Evolutionary conservation across 805 yeast genomes (phyloP), one percentile per base, ranked within the genome.

Genomic region (Saturnispora serradocipensis): DNA sequence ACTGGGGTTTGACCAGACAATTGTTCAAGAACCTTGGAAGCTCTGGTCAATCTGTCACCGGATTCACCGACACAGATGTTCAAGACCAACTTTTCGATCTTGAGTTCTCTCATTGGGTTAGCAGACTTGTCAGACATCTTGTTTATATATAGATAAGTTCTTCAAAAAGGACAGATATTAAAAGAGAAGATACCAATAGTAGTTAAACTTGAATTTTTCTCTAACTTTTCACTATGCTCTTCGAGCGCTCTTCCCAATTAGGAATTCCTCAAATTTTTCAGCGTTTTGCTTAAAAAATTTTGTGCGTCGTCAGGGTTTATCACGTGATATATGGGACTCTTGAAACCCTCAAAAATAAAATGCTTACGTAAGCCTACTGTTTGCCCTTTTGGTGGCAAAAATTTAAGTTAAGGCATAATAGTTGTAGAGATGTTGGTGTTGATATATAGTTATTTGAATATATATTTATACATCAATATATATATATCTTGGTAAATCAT

Each of bases 51-150:
- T 86, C 98, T 87, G 79, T 93, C 99, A 84, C 99, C 99, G 77
- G 97, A 90, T 81, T 93, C 99, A 82, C 99, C 99, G 77, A 93
- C 99, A 78, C 96, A 90, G 80, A 93, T 93, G 93, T 93, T 93
- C 78, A 93, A 87, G 78, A 93, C 97, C 78, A 93, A 86, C 81
- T 93, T 93, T 81, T 93, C 98, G 81, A 93, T 91, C 82, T 86
- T 90, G 78, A 93, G 82, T 70, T 93, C 98, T 80, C 96, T 93
- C 98, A 93, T 91, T 78, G 87, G 82, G 81, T 93, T 93, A 76
- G 83, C 88, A 70, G 87, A 66, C 72, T 77, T 75, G 63, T 75
- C 71, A 67, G 80, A 74, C 78, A 62, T 55, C 43, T 52, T 55
- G 27, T 20, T 30, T 30, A 43, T 49, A 22, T 40, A 40, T 40